Percentiles rank a stretch among this genome's conserved stretches.
Evolutionary conservation across 148 eudicot species (phyloP).

Genomic region (Chenopodium quinoa): DNA sequence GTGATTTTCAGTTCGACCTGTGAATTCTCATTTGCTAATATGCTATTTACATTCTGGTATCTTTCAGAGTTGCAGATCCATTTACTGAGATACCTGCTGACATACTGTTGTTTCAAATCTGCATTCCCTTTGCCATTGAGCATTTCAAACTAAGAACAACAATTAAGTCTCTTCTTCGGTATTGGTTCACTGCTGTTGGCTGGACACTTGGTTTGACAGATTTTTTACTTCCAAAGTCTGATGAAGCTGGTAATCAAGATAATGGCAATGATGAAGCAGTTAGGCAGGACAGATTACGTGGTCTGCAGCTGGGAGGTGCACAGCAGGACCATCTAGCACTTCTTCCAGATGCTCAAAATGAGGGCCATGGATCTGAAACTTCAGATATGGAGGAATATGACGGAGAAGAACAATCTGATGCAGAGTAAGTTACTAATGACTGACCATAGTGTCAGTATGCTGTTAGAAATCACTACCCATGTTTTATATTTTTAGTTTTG

Average conservation of each 20-base stretch:
- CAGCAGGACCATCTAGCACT: slow-evolving; percentile 46
- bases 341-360: slow-evolving; percentile 46
- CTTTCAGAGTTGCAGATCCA: slow-evolving; percentile 90
- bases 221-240: slow-evolving; percentile 77
- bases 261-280: slow-evolving; percentile 65
- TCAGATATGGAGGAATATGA: slow-evolving; percentile 53
- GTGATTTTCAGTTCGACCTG: neutral
- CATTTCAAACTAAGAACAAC: slow-evolving; percentile 83
- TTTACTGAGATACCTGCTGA: slow-evolving; percentile 97
- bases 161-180: slow-evolving; percentile 77
- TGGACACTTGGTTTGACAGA: slow-evolving; percentile 87
- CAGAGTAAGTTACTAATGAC: slow-evolving; percentile 63
- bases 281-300: slow-evolving; percentile 64
- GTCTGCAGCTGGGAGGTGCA: slow-evolving; percentile 39
- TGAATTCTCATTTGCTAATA: neutral
- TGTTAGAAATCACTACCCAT: neutral
- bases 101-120: slow-evolving; percentile 92
- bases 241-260: slow-evolving; percentile 62
- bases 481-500: neutral
- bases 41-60: neutral
- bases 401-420: slow-evolving; percentile 68
- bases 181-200: slow-evolving; percentile 93
- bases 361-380: slow-evolving; percentile 37
- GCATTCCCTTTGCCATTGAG: slow-evolving; percentile 94
- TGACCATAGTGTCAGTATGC: neutral